Evolutionary conservation across 1,139 yeast species (phyloP).

Genomic region (Zygoascus hellenicus): DNA sequence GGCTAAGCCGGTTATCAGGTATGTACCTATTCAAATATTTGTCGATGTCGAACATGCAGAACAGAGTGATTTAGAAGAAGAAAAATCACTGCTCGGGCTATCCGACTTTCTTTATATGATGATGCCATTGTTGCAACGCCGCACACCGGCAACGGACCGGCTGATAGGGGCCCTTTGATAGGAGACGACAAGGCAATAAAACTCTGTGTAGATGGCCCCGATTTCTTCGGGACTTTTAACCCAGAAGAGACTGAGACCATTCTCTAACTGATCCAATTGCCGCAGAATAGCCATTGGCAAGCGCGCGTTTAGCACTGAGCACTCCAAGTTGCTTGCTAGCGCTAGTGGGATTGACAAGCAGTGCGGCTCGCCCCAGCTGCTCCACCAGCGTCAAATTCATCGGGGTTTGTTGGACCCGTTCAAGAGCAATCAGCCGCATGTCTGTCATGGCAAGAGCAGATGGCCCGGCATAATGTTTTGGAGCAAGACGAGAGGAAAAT

Average conservation of each 20-base stretch:
- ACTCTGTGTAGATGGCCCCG: no score
- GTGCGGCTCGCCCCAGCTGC: conserved; percentile 3
- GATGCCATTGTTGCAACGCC: no score
- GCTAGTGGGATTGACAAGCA: conserved; percentile 1
- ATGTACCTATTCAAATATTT: conserved; percentile 18
- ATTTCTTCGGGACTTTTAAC: no score
- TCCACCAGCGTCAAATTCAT: neutral
- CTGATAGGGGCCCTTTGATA: no score
- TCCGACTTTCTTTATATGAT: no score
- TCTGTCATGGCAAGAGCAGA: neutral
- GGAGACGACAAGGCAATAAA: no score
- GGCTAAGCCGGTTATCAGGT: conserved; percentile 23
- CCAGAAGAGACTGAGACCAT: no score
- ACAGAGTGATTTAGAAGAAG: no score
- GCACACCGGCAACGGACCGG: no score
- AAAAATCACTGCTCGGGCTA: no score
- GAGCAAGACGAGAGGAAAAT: neutral
- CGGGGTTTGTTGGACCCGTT: conserved; percentile 4
- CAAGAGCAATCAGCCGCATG: conserved; percentile 5
- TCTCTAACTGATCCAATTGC: no score
- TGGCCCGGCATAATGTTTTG: neutral
- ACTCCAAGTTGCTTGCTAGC: neutral
- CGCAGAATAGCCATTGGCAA: neutral
- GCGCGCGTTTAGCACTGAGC: neutral
- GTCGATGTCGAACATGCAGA: conserved; percentile 19